A percentile compares a stretch with the other conserved stretches of the same genome.
phyloP scores from a whole-genome alignment of 257 asterid species.

The Solanum microdontum region DNA sequence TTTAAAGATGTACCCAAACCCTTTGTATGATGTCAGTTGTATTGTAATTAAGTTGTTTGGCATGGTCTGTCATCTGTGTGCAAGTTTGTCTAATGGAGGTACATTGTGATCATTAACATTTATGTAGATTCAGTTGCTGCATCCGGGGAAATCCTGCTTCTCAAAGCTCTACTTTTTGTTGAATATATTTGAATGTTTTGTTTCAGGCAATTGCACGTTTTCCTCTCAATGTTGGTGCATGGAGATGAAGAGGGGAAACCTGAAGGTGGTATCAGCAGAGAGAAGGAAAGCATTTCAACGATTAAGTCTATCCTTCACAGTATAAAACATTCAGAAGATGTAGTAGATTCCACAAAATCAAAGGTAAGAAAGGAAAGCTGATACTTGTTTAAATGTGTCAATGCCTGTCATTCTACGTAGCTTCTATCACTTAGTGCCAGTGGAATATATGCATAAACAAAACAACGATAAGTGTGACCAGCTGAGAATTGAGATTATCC shows the following conservation, averaged over 20 bases:
- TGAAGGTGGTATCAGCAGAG: slow-evolving; percentile 44
- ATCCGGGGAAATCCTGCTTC: background rate
- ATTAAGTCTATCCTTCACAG: slow-evolving; percentile 48
- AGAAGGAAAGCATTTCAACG: slow-evolving; percentile 54
- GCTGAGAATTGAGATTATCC: slow-evolving; percentile 14
- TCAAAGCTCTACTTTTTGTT: background rate
- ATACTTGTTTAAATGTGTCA: background rate
- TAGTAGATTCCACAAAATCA: slow-evolving; percentile 51
- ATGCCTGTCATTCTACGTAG: background rate
- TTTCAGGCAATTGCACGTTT: slow-evolving; percentile 68
- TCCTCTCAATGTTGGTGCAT: slow-evolving; percentile 84
- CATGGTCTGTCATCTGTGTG: background rate
- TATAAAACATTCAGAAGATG: slow-evolving; percentile 77
- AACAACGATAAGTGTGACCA: background rate
- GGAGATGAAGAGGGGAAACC: slow-evolving; percentile 68
- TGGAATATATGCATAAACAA: background rate
- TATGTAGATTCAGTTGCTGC: background rate
- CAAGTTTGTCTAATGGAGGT: background rate
- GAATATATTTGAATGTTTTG: slow-evolving; percentile 8
- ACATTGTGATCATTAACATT: background rate
- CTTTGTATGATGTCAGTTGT: background rate
- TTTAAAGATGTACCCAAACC: background rate
- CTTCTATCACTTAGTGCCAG: background rate
- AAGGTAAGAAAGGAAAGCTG: slow-evolving; percentile 40
- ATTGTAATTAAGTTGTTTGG: background rate